Evolutionary conservation across 2,329 filamentous ascomycete species (phyloP).

Genomic region (Calonectria pseudoturangicola): DNA sequence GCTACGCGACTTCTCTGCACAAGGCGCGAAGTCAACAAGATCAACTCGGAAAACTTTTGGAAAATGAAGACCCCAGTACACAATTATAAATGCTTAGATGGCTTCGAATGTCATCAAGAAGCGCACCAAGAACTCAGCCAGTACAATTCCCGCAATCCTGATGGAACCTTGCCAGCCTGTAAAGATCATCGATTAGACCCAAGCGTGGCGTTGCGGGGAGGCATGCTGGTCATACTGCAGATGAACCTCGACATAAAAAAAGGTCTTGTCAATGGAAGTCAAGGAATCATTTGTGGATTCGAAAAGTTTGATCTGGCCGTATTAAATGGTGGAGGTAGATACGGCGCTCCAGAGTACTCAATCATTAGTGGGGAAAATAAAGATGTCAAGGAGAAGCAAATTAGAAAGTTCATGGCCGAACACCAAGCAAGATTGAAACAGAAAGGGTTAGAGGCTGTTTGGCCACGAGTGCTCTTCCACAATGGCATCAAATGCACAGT

Average conservation of each 20-base stretch:
- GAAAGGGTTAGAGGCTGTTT: constrained; percentile 1
- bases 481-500: constrained; percentile 68
- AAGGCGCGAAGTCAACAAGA: constrained; percentile 29
- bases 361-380: constrained; percentile 34
- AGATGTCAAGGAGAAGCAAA: constrained; percentile 27
- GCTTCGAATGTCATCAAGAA: constrained; percentile 10
- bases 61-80: constrained; percentile 32
- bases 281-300: constrained; percentile 51
- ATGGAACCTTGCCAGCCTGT: constrained; percentile 40
- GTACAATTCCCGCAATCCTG: constrained; percentile 10
- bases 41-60: constrained; percentile 41
- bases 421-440: not conserved
- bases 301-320: constrained; percentile 30
- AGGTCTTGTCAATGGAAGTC: constrained; percentile 52
- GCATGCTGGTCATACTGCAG: constrained; percentile 51
- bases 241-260: constrained; percentile 45
- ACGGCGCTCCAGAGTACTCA: not conserved
- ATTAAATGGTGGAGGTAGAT: constrained; percentile 16
- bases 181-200: constrained; percentile 43
- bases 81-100: constrained; percentile 40
- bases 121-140: constrained; percentile 14
- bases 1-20: constrained; percentile 44
- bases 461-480: constrained; percentile 67
- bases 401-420: constrained; percentile 37
- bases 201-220: constrained; percentile 37